phyloP scores from a whole-genome alignment of 2,329 filamentous ascomycete species.

The Laburnicola sp. region DNA sequence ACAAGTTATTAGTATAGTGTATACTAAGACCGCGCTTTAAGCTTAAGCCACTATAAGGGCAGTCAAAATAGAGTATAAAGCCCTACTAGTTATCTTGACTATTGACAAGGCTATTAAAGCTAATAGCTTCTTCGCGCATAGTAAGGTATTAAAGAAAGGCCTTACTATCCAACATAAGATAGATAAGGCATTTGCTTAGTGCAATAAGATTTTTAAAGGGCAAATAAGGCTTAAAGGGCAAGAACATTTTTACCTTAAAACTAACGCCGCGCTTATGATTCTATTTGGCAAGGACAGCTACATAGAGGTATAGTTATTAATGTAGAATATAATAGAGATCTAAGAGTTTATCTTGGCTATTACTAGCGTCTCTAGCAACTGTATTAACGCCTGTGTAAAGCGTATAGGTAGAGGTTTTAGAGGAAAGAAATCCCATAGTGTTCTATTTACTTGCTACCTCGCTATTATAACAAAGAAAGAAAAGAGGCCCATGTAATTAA shows the following conservation, averaged over 20 bases:
- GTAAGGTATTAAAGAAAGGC: slow-evolving; percentile 77
- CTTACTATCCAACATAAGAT: slow-evolving; percentile 55
- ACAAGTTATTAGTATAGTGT: slow-evolving; percentile 87
- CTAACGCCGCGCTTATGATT: slow-evolving; percentile 78
- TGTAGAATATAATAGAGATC: slow-evolving; percentile 46
- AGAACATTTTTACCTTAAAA: slow-evolving; percentile 53
- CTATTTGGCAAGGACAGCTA: slow-evolving; percentile 89
- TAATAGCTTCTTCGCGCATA: slow-evolving; percentile 81
- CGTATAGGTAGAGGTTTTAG: slow-evolving; percentile 90
- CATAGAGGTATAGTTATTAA: slow-evolving; percentile 73
- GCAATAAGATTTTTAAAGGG: slow-evolving; percentile 80
- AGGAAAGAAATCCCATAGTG: slow-evolving; percentile 85
- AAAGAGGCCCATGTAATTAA: slow-evolving; percentile 83
- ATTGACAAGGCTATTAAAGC: slow-evolving; percentile 93
- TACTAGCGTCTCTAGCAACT: slow-evolving; percentile 79
- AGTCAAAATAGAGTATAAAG: slow-evolving; percentile 86
- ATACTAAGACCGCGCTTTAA: slow-evolving; percentile 74
- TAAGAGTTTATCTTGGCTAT: slow-evolving; percentile 75
- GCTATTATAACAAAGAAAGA: slow-evolving; percentile 85
- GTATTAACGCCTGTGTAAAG: slow-evolving; percentile 86
- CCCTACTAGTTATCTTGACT: slow-evolving; percentile 79
- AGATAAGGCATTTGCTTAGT: slow-evolving; percentile 72
- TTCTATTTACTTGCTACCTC: slow-evolving; percentile 79
- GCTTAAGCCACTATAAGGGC: slow-evolving; percentile 80
- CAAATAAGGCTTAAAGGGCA: slow-evolving; percentile 86